Base-by-base conservation (phyloP, 1,284 basidiomycete species). In the Cystobasidiaceae sp. region DNA sequence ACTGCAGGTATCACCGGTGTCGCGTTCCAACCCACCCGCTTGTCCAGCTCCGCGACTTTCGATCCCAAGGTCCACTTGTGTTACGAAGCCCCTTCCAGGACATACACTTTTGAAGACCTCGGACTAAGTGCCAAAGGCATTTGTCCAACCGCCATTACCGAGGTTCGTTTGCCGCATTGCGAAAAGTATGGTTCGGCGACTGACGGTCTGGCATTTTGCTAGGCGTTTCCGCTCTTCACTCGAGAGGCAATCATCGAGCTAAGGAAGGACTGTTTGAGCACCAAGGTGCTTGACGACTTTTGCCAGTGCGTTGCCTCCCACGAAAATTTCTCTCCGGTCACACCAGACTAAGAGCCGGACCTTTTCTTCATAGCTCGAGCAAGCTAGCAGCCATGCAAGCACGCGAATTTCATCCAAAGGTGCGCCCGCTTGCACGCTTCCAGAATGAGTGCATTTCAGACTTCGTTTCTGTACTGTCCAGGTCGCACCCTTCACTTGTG, bases 201-300 rank as follows among this genome's bases (percentile, higher is more conserved):
- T n/a, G n/a, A n/a, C n/a, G n/a, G n/a, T n/a, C n/a, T n/a, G n/a
- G n/a, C n/a, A n/a, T n/a, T n/a, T n/a, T n/a, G n/a, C n/a, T n/a
- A 57, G 6, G 71, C 73, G 2, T 74, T 74, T 56, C 68, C 69
- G 2, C 68, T 74, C 25, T 63, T 71, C 27, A 71, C 67, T 6
- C 59, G 57, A 32, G 69, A 71, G 32, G 71, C 67, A 17, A 68
- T 74, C 25, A 61, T 56, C 27, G 73, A 68, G 28, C 51, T 74
- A 11, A 67, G 73, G 15, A 64, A 67, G 52, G 69, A 72, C 44
- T 56, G 72, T 30, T 66, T 74, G 17, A 65, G 63, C 33, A 52
- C 45, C 6, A 55, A 71, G 9, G 71, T 66, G 0, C 44, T 67
- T 25, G 66, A 71, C 32, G 56, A 58, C 33, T 68, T 32, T 37